Evolutionary conservation across 768 basidiomycete species (phyloP).

Genomic region (Russula virescens): DNA sequence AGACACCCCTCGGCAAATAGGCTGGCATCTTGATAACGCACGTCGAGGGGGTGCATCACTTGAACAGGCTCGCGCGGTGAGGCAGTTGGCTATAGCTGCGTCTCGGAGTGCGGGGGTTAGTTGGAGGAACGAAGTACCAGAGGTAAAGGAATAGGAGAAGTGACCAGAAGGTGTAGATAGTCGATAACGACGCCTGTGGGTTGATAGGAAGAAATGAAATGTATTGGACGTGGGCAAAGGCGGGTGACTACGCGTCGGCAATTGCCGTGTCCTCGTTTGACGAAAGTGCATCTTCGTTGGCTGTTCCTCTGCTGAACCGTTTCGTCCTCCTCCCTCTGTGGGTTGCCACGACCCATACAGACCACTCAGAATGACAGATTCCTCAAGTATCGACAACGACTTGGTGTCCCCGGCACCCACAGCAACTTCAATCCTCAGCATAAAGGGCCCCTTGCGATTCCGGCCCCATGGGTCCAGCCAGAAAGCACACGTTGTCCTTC

Average conservation of each 20-base stretch:
- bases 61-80: constrained; percentile 48
- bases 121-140: constrained; percentile 52
- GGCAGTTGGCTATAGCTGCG: constrained; percentile 50
- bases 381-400: constrained; percentile 14
- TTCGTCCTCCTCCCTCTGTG: constrained; percentile 17
- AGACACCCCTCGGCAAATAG: constrained; percentile 57
- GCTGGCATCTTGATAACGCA: constrained; percentile 61
- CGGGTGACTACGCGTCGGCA: background rate
- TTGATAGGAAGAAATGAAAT: too few species aligned
- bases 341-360: constrained; percentile 23
- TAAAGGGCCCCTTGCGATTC: constrained; percentile 58
- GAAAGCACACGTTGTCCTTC: constrained; percentile 62
- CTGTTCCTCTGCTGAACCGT: constrained; percentile 10
- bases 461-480: constrained; percentile 59
- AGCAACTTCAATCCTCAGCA: constrained; percentile 52
- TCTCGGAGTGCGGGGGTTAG: constrained; percentile 42
- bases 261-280: constrained; percentile 14
- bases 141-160: constrained; percentile 26
- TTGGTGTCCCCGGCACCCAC: constrained; percentile 27
- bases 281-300: constrained; percentile 13
- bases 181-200: too few species aligned
- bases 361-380: constrained; percentile 19
- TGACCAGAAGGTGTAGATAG: too few species aligned
- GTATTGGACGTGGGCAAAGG: too few species aligned
- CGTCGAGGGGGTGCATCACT: constrained; percentile 47